Evolutionary conservation across 2,329 filamentous ascomycete genomes (phyloP).

Genomic region (Fusarium napiforme): DNA sequence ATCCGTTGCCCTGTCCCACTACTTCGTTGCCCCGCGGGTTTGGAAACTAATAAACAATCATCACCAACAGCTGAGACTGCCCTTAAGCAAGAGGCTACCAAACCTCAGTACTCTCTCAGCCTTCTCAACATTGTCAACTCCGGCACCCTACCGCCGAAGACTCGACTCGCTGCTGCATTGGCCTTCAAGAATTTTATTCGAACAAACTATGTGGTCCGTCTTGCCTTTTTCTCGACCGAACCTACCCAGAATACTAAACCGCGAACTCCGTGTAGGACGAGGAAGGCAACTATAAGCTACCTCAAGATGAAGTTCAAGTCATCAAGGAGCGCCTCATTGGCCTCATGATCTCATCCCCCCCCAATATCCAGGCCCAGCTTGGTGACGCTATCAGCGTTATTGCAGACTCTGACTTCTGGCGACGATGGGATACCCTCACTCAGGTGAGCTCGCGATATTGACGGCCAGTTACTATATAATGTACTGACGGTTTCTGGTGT

Average conservation of each 20-base stretch:
- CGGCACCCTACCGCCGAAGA: conserved; percentile 76
- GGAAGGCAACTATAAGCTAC: conserved; percentile 91
- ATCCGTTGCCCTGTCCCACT: conserved; percentile 39
- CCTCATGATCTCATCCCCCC: conserved; percentile 92
- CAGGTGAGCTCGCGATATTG: conserved; percentile 63
- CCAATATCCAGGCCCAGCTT: conserved; percentile 89
- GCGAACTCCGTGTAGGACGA: conserved; percentile 71
- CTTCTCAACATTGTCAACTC: conserved; percentile 92
- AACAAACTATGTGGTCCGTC: conserved; percentile 84
- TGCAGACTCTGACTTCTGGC: conserved; percentile 97
- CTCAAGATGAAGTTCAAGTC: conserved; percentile 81
- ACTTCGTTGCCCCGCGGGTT: conserved; percentile 44
- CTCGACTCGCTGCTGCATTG: conserved; percentile 86
- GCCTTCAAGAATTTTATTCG: conserved; percentile 99
- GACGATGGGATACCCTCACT: conserved; percentile 95
- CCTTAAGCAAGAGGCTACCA: conserved; percentile 81
- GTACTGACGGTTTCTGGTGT: conserved; percentile 11
- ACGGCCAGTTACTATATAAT: background rate
- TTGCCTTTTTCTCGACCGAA: conserved; percentile 10
- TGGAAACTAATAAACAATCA: conserved; percentile 51
- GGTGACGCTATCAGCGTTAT: conserved; percentile 98
- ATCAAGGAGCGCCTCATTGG: conserved; percentile 97
- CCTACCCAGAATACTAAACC: conserved; percentile 33
- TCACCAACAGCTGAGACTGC: conserved; percentile 76
- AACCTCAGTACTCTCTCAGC: conserved; percentile 86